These are phyloP conservation scores for Jackrogersella minutella DNA, from an alignment of 495 filamentous ascomycete species.

Conservation along the genomic window DNA sequence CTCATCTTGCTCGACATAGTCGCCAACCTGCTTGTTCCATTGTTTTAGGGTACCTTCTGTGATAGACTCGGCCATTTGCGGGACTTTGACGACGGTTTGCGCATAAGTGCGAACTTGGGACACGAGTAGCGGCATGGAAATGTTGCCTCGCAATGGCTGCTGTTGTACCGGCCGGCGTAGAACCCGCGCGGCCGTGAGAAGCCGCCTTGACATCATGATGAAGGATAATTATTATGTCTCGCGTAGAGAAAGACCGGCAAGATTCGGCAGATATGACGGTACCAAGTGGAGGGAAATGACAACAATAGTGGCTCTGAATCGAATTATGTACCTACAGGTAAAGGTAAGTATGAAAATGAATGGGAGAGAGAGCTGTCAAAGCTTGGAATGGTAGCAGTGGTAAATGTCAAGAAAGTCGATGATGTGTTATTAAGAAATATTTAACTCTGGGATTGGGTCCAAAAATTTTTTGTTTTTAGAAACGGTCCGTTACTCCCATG, in stretches of 20 bases:
- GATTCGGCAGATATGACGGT: constrained; percentile 12
- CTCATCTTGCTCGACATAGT: constrained; percentile 94
- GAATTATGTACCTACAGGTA: neutral
- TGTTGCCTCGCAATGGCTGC: constrained; percentile 40
- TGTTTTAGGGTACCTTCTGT: constrained; percentile 97
- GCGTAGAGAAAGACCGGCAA: constrained; percentile 12
- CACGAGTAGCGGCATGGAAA: constrained; percentile 54
- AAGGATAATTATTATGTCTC: constrained; percentile 13
- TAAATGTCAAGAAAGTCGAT: constrained; percentile 24
- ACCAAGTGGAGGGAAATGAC: constrained; percentile 4
- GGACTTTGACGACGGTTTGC: constrained; percentile 89
- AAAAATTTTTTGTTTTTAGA: constrained; percentile 7
- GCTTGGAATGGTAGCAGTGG: constrained; percentile 32
- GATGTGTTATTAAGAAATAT: constrained; percentile 28
- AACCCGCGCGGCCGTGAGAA: constrained; percentile 58
- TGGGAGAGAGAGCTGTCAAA: constrained; percentile 19
- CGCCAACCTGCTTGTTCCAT: constrained; percentile 93
- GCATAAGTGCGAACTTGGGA: constrained; percentile 67
- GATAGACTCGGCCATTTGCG: constrained; percentile 98
- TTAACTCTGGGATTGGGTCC: constrained; percentile 22
- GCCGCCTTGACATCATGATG: constrained; percentile 59
- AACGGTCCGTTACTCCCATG: constrained; percentile 31
- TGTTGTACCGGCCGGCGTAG: constrained; percentile 55
- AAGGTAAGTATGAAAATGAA: neutral
- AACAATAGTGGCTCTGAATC: constrained; percentile 5